Conservation (phyloP, 768 basidiomycete genomes). For the Lactarius sanguifluus region DNA sequence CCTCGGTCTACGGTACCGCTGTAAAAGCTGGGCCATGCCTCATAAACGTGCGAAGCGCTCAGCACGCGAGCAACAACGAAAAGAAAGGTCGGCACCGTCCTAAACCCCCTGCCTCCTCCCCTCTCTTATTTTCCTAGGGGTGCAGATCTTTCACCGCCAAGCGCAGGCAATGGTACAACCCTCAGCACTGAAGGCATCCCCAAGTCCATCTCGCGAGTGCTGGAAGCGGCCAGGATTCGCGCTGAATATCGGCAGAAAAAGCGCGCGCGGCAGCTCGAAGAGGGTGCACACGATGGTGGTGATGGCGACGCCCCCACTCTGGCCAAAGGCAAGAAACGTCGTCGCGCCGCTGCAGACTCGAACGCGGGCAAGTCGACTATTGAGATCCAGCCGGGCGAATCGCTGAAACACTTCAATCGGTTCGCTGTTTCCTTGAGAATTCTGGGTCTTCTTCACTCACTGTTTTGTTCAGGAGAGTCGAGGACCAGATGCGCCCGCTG, state of each 20-base stretch:
- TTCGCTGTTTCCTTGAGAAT: constrained; percentile 35
- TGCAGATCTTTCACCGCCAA: constrained; percentile 30
- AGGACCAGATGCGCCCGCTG: constrained; percentile 64
- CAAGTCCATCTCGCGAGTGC: constrained; percentile 62
- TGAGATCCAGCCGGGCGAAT: constrained; percentile 63
- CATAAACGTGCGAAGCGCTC: constrained; percentile 34
- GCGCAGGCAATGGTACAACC: neutral
- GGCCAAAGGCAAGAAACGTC: constrained; percentile 32
- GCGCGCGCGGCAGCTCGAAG: constrained; percentile 33
- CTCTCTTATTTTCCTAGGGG: constrained; percentile 28
- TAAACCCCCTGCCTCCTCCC: neutral
- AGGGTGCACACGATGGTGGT: constrained; percentile 37
- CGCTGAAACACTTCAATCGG: constrained; percentile 76
- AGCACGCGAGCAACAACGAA: constrained; percentile 34
- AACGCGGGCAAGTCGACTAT: constrained; percentile 25
- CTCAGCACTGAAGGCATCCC: constrained; percentile 60
- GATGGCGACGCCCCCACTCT: neutral
- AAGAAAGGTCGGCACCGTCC: constrained; percentile 32
- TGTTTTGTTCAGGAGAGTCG: constrained; percentile 58
- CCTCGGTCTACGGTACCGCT: too few species aligned
- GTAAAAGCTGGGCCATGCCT: too few species aligned
- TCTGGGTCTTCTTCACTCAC: neutral
- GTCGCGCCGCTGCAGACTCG: neutral
- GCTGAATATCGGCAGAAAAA: constrained; percentile 47
- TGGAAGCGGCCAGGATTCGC: constrained; percentile 61